Conservation (phyloP, 2,329 filamentous ascomycete genomes). For the Ramularia endophylla region DNA sequence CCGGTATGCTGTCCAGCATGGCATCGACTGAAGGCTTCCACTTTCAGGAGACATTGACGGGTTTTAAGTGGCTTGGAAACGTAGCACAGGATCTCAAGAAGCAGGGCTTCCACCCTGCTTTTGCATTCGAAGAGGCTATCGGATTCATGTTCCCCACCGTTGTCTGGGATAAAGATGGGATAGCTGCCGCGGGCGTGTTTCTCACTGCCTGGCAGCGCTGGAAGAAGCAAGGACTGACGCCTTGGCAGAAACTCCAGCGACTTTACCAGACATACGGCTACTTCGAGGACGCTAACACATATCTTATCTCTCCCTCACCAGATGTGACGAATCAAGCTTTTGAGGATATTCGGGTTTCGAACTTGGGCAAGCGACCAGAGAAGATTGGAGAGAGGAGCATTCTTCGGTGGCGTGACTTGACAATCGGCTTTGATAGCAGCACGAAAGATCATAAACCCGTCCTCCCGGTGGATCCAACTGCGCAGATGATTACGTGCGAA, state of each 20-base stretch:
- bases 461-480: constrained; percentile 51
- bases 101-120: constrained; percentile 47
- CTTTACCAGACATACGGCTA: constrained; percentile 54
- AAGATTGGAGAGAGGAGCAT: constrained; percentile 48
- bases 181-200: constrained; percentile 56
- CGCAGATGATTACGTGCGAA: constrained; percentile 61
- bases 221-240: constrained; percentile 48
- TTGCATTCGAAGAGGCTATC: constrained; percentile 60
- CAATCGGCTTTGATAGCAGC: constrained; percentile 53
- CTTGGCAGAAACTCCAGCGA: constrained; percentile 51
- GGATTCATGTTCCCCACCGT: constrained; percentile 61
- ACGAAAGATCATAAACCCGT: constrained; percentile 47
- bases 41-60: constrained; percentile 57
- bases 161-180: constrained; percentile 60
- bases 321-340: constrained; percentile 51
- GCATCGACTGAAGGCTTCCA: constrained; percentile 50
- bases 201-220: constrained; percentile 50
- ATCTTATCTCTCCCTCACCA: constrained; percentile 54
- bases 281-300: constrained; percentile 59
- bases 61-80: constrained; percentile 65
- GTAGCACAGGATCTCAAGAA: constrained; percentile 48
- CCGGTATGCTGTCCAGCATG: constrained; percentile 55
- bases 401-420: constrained; percentile 56
- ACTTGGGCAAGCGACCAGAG: constrained; percentile 18
- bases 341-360: constrained; percentile 43